Conservation (phyloP, 192 early-diverging fungal species). For the Coemansia guatemalensis region DNA sequence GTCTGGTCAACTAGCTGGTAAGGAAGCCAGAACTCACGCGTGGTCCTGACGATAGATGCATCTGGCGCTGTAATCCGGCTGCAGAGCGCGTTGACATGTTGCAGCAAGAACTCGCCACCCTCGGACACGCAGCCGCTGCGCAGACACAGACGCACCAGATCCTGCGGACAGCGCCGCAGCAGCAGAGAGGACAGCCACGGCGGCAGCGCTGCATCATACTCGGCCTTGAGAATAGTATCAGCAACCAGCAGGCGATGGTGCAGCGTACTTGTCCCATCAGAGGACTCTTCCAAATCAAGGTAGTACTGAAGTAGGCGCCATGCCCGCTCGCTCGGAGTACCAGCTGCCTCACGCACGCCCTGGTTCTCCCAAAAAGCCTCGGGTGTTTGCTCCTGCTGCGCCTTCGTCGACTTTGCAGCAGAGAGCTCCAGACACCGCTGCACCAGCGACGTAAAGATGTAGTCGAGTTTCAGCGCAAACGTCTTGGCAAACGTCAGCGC, state of each 20-base stretch:
- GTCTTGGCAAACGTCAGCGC: conserved; percentile 32
- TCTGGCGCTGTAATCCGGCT: conserved; percentile 4
- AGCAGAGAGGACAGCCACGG: conserved; percentile 47
- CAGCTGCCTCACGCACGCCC: conserved; percentile 13
- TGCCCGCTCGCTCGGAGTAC: conserved; percentile 31
- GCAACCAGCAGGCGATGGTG: conserved; percentile 36
- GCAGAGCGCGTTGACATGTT: conserved; percentile 32
- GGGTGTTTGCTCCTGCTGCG: conserved; percentile 21
- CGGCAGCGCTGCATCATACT: conserved; percentile 23
- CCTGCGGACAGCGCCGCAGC: conserved; percentile 40
- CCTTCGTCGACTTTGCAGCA: neutral
- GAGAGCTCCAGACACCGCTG: conserved; percentile 37
- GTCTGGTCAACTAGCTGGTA: conserved; percentile 51
- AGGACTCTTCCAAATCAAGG: conserved; percentile 25
- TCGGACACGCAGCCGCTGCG: conserved; percentile 42
- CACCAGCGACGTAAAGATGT: conserved; percentile 29
- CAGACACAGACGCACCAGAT: conserved; percentile 47
- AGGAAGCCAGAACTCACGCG: conserved; percentile 51
- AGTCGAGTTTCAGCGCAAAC: conserved; percentile 32
- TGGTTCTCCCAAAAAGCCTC: conserved; percentile 43
- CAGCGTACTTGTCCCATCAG: conserved; percentile 1
- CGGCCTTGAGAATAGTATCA: conserved; percentile 24
- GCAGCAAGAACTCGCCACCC: conserved; percentile 40
- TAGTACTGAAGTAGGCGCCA: conserved; percentile 50
- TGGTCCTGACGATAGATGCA: conserved; percentile 7